These are phyloP conservation scores for Neurospora cerealis DNA, from an alignment of 495 filamentous ascomycete species.

Conservation along the genomic window DNA sequence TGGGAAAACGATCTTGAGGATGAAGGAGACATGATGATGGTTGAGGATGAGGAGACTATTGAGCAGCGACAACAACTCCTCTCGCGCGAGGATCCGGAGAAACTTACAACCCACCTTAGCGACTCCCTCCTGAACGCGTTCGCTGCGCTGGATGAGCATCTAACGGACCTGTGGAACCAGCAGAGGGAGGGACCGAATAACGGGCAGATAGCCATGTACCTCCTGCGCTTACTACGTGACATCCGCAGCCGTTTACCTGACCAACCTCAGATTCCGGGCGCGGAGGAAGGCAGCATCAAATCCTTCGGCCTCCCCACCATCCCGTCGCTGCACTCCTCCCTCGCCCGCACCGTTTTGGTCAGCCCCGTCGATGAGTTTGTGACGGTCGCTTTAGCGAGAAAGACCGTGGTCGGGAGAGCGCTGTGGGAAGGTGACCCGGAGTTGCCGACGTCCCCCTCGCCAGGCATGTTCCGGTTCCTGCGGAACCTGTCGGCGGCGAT, in stretches of 20 bases:
- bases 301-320: constrained; percentile 41
- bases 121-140: constrained; percentile 49
- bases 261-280: background rate
- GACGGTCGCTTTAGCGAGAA: constrained; percentile 25
- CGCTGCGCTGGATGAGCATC: constrained; percentile 42
- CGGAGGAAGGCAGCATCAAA: constrained; percentile 21
- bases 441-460: constrained; percentile 74
- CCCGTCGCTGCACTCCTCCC: constrained; percentile 46
- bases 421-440: constrained; percentile 67
- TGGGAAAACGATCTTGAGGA: constrained; percentile 73
- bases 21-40: background rate
- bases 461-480: constrained; percentile 64
- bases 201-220: constrained; percentile 52
- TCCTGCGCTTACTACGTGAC: constrained; percentile 69
- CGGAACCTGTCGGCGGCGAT: constrained; percentile 55
- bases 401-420: constrained; percentile 37
- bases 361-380: constrained; percentile 32
- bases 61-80: constrained; percentile 55
- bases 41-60: constrained; percentile 46
- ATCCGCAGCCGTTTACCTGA: constrained; percentile 54
- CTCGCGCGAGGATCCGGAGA: constrained; percentile 60
- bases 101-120: constrained; percentile 51
- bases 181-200: constrained; percentile 33
- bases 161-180: constrained; percentile 37
- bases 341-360: constrained; percentile 31